Percentiles rank a stretch among this genome's conserved stretches.
These are phyloP conservation scores for Rhododendron griersonianum DNA, from an alignment of 148 eudicot genomes.

Conservation along the genomic window DNA sequence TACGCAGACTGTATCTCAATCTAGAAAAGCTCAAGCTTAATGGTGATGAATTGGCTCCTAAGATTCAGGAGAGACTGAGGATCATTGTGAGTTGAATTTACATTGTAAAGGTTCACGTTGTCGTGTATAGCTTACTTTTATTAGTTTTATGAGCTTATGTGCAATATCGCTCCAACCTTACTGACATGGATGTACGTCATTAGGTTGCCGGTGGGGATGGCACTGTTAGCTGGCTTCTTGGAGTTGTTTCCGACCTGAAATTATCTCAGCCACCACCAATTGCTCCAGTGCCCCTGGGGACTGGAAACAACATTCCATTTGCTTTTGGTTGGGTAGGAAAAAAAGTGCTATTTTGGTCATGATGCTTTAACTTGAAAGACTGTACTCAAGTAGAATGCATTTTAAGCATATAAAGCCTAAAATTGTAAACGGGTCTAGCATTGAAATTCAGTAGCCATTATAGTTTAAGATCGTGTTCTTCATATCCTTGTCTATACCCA, in stretches of 20 bases:
- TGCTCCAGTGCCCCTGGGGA: conserved; percentile 91
- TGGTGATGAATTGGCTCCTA: conserved; percentile 56
- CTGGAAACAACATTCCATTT: conserved; percentile 96
- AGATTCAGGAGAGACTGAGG: conserved; percentile 64
- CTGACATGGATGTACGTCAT: conserved; percentile 16
- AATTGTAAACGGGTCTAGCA: neutral
- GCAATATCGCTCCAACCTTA: neutral
- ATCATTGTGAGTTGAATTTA: conserved; percentile 39
- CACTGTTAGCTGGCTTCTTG: conserved; percentile 96
- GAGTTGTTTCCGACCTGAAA: conserved; percentile 83
- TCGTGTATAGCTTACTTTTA: neutral
- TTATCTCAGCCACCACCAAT: conserved; percentile 82
- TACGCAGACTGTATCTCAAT: conserved; percentile 57
- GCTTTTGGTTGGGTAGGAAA: conserved; percentile 94
- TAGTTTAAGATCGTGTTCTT: neutral
- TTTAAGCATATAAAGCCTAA: neutral
- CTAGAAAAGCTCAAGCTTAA: conserved; percentile 60
- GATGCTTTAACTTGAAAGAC: neutral
- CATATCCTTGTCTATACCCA: neutral
- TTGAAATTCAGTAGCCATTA: neutral
- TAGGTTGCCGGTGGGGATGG: conserved; percentile 99
- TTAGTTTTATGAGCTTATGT: neutral
- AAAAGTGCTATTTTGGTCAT: neutral
- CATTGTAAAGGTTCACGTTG: neutral
- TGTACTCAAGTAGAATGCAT: neutral